phyloP scores from a whole-genome alignment of 495 filamentous ascomycete genomes.

The Penicillium silybi region DNA sequence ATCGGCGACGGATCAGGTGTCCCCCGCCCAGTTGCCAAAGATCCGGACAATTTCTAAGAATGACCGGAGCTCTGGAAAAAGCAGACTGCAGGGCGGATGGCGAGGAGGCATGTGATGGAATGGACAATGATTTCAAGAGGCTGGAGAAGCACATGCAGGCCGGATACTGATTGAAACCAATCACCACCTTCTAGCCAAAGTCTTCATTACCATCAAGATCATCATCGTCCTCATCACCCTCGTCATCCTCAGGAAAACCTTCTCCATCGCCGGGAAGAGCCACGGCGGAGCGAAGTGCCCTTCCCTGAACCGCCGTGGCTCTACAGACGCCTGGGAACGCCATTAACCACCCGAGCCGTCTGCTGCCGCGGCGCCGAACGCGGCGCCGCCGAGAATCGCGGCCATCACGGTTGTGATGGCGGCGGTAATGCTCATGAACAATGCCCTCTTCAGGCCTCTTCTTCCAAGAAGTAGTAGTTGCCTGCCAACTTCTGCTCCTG shows the following conservation, averaged over 20 bases:
- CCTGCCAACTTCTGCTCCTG: conserved; percentile 93
- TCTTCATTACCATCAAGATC: conserved; percentile 12
- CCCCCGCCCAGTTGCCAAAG: conserved; percentile 1
- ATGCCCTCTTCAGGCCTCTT: conserved; percentile 73
- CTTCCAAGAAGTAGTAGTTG: conserved; percentile 97
- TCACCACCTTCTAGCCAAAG: conserved; percentile 25
- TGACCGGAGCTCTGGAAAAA: conserved; percentile 6
- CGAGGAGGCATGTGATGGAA: conserved; percentile 1
- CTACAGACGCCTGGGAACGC: conserved; percentile 44
- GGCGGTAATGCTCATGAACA: conserved; percentile 42
- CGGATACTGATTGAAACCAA: conserved; percentile 28
- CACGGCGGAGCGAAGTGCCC: conserved; percentile 23
- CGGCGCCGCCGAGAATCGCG: conserved; percentile 40
- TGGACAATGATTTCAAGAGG: conserved; percentile 8
- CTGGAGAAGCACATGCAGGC: conserved; percentile 9
- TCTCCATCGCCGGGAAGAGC: conserved; percentile 39
- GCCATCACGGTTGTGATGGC: conserved; percentile 38
- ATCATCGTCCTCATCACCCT: conserved; percentile 49
- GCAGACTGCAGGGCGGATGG: conserved; percentile 12
- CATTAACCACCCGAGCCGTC: conserved; percentile 36
- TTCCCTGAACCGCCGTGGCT: conserved; percentile 34
- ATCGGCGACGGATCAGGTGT: conserved; percentile 5
- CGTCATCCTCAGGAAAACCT: conserved; percentile 42
- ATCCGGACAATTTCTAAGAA: not conserved
- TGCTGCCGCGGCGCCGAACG: conserved; percentile 30